phyloP scores from a whole-genome alignment of 768 basidiomycete genomes.

The Cubamyces sp. region DNA sequence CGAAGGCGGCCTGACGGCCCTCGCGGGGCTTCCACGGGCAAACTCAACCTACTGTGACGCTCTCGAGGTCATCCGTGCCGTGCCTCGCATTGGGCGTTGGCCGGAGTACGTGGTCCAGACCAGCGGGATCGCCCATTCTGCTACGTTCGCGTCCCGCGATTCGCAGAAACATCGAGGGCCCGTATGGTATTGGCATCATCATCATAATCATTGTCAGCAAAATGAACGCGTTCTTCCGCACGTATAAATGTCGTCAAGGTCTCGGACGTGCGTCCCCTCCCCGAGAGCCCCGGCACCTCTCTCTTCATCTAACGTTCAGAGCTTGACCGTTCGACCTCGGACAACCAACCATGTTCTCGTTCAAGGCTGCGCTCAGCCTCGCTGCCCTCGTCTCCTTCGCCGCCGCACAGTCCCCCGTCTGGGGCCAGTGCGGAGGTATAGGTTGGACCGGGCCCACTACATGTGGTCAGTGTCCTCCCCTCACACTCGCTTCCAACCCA shows the following conservation, averaged over 20 bases:
- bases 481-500: slow-evolving; percentile 28
- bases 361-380: slow-evolving; percentile 17
- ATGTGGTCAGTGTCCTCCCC: slow-evolving; percentile 31
- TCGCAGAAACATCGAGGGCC: no score
- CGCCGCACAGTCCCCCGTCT: slow-evolving; percentile 30
- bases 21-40: slow-evolving; percentile 10
- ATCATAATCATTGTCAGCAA: no score
- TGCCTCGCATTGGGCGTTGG: not conserved
- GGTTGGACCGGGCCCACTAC: slow-evolving; percentile 40
- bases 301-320: no score
- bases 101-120: no score
- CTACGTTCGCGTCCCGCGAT: no score
- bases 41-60: not conserved
- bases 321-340: not conserved
- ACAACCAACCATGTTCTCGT: slow-evolving; percentile 2
- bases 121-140: no score
- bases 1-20: not conserved
- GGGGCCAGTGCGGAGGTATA: slow-evolving; percentile 40
- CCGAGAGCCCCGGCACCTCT: no score
- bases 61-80: not conserved
- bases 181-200: no score
- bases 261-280: no score
- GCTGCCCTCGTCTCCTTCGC: slow-evolving; percentile 30
- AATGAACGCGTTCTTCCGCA: no score
- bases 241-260: no score